phyloP scores from a whole-genome alignment of 208 protist species.

The Crithidia sp. region DNA sequence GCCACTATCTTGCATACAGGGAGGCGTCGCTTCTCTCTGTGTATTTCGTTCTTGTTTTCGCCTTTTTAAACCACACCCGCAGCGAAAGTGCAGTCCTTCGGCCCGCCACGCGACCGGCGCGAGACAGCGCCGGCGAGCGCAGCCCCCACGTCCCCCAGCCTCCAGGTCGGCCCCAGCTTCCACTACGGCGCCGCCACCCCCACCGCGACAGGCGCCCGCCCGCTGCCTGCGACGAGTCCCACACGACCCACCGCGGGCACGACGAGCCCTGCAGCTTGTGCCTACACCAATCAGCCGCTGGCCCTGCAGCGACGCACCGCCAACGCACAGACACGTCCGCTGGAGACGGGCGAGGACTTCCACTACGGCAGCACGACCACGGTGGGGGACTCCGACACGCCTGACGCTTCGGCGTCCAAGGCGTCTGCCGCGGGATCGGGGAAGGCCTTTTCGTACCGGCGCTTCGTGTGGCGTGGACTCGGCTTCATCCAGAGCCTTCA shows the following conservation, averaged over 20 bases:
- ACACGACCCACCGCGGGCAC: not conserved
- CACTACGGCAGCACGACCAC: not conserved
- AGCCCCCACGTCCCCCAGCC: not conserved
- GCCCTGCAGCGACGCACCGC: slow-evolving; percentile 13
- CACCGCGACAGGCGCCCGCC: not conserved
- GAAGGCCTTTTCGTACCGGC: slow-evolving; percentile 8
- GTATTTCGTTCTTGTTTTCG: slow-evolving; percentile 9
- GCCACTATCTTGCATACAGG: too few relatives aligned
- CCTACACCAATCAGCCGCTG: slow-evolving; percentile 2
- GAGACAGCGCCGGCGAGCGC: slow-evolving; percentile 4
- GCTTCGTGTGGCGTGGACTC: slow-evolving; percentile 10
- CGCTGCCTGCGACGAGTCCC: not conserved
- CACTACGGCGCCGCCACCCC: not conserved
- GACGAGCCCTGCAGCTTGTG: not conserved
- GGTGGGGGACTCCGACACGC: not conserved
- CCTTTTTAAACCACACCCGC: not conserved
- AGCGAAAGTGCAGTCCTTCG: slow-evolving; percentile 19
- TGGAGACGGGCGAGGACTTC: not conserved
- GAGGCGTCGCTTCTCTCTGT: not conserved
- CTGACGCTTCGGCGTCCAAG: not conserved
- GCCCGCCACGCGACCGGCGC: slow-evolving; percentile 2
- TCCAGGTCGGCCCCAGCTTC: not conserved
- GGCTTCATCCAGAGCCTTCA: slow-evolving; percentile 15
- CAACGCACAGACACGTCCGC: not conserved
- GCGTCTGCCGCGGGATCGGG: not conserved